These are phyloP conservation scores for Bimuria novae-zelandiae DNA, from an alignment of 2,329 filamentous ascomycete genomes.

Conservation along the genomic window DNA sequence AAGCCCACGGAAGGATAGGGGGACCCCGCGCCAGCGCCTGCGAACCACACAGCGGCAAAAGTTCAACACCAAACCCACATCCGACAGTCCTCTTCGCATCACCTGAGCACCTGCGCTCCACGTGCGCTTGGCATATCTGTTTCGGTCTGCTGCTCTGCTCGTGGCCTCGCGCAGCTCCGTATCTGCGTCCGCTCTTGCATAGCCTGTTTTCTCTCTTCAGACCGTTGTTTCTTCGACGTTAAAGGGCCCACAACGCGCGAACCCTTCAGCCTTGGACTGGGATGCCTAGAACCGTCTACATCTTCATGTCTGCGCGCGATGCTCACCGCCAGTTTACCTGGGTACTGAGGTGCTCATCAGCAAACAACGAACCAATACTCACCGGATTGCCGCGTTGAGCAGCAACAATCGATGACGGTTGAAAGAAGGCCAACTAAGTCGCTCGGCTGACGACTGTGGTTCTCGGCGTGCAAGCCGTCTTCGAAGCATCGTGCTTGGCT, in stretches of 20 bases:
- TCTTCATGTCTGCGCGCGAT: not conserved
- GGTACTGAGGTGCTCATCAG: not conserved
- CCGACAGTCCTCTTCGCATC: not conserved
- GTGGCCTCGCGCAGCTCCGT: not conserved
- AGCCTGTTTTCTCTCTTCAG: not conserved
- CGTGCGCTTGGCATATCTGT: not conserved
- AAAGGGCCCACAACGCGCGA: not conserved
- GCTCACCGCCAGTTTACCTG: too few relatives aligned
- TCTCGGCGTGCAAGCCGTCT: constrained; percentile 33
- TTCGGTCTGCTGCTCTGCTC: not conserved
- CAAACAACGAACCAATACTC: not conserved
- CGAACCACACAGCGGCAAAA: not conserved
- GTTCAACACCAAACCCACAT: constrained; percentile 2
- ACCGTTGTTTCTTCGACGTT: not conserved
- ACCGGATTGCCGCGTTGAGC: not conserved
- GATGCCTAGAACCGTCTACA: not conserved
- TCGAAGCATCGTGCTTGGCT: constrained; percentile 38
- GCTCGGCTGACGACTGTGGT: constrained; percentile 34
- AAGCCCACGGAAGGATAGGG: too few relatives aligned
- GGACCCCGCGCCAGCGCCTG: not conserved
- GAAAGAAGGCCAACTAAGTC: constrained; percentile 40
- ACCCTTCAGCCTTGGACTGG: not conserved
- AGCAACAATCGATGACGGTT: constrained; percentile 18
- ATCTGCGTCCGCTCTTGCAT: not conserved
- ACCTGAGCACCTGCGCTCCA: not conserved